Base-by-base conservation (phyloP, 176 grass and related monocot genomes). In the Dactylis glomerata region DNA sequence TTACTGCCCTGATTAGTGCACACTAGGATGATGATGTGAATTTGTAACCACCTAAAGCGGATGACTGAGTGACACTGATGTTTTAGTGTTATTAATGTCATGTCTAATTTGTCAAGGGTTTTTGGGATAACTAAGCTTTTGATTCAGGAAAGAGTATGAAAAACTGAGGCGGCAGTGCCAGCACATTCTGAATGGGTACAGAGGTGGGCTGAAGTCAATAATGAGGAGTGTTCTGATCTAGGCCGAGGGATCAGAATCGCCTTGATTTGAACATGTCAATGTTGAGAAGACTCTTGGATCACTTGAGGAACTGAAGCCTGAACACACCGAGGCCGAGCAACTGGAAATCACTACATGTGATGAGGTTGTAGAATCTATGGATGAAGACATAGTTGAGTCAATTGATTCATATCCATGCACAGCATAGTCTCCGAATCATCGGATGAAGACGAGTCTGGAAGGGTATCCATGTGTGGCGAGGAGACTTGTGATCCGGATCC, bases 121-220 rank as follows among this genome's bases (percentile, higher is more conserved):
- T 47, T 42, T 79, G 40, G 69, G 80, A 74, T 75, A 14, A 20
- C 61, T 61, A 76, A 51, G 13, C 4, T 83, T 85, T 80, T 68
- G 37, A 20, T 83, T 58, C 82, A 98, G 96, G 92, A 95, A 98
- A 95, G 92, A 98, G 83, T 98, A 92, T 83, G 96, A 94, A 86
- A 99, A 94, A 80, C 86, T 99, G 42, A 94, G 93, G 79, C 87
- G 88, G 51, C 93, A 89, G 31, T 99, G 96, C 73, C 80, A 82
- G 40, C 86, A 86, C 81, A 85, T 96, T 79, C 41, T 92, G 70
- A 90, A 78, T 88, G 84, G 83, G 9, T 80, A 77, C 74, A 93
- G 85, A 67, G 90, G 90, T 84, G 81, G 88, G 36, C 78, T 90
- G 92, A 88, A 82, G 64, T 89, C 23, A 84, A 64, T 89, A 82